Conservation (phyloP, 306 rosid species). For the Erythrophleum fordii region DNA sequence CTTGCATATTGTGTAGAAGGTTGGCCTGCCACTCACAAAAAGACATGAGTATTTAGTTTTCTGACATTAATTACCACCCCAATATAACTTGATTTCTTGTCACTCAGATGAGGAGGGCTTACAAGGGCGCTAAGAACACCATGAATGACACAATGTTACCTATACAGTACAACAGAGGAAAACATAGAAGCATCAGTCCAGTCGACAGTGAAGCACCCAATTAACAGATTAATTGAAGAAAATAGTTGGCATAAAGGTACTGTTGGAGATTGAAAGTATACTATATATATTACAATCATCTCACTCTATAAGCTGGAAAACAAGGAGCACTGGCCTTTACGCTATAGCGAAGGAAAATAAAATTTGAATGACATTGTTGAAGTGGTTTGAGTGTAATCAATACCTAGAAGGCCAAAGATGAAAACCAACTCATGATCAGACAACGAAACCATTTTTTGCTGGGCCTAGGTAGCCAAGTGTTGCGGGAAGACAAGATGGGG, state of each 20-base stretch:
- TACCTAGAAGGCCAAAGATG: slow-evolving; percentile 70
- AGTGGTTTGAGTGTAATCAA: no score
- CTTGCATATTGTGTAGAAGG: slow-evolving; percentile 65
- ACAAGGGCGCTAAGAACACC: slow-evolving; percentile 81
- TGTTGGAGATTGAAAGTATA: no score
- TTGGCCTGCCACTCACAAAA: slow-evolving; percentile 54
- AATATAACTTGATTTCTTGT: no score
- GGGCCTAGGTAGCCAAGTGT: background rate
- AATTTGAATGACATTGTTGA: no score
- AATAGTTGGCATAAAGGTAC: no score
- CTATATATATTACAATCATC: no score
- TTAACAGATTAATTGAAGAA: no score
- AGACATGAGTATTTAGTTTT: background rate
- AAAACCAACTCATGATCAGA: slow-evolving; percentile 52
- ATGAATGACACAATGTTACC: slow-evolving; percentile 72
- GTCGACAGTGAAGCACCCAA: no score
- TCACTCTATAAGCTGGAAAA: no score
- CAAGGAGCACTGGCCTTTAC: no score
- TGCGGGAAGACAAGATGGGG: slow-evolving; percentile 21
- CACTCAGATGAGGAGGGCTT: slow-evolving; percentile 29
- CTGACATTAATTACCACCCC: background rate
- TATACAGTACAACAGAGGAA: background rate
- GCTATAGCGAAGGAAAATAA: no score
- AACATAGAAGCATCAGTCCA: slow-evolving; percentile 1
- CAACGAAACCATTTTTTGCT: slow-evolving; percentile 38